A percentile compares a stretch with the other conserved stretches of the same genome.
These are phyloP conservation scores for Ophiostoma australiae DNA, from an alignment of 2,329 filamentous ascomycete genomes.

Conservation along the genomic window DNA sequence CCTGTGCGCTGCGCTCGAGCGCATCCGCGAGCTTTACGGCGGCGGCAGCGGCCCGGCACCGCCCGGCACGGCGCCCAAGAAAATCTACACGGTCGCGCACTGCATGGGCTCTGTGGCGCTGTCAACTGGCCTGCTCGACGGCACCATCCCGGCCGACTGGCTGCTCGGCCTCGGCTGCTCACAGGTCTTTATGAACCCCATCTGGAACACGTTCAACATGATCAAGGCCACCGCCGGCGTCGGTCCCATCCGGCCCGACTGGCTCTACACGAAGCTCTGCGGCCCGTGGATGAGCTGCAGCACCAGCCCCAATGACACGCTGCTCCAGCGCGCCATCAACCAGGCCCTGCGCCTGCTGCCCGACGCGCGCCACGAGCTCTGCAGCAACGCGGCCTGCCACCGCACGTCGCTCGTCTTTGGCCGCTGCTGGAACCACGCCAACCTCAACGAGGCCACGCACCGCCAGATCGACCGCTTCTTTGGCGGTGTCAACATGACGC, in stretches of 20 bases:
- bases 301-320: constrained; percentile 43
- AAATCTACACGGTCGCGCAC: constrained; percentile 56
- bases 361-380: constrained; percentile 50
- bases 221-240: constrained; percentile 45
- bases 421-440: constrained; percentile 59
- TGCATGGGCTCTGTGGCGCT: constrained; percentile 61
- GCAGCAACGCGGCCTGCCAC: constrained; percentile 58
- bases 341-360: constrained; percentile 56
- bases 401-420: constrained; percentile 57
- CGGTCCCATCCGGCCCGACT: constrained; percentile 46
- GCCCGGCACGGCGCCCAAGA: constrained; percentile 28
- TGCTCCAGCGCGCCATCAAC: constrained; percentile 49
- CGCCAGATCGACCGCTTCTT: constrained; percentile 57
- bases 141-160: constrained; percentile 54
- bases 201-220: constrained; percentile 53
- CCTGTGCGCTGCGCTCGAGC: constrained; percentile 50
- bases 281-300: constrained; percentile 54
- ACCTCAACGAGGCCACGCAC: constrained; percentile 63
- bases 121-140: constrained; percentile 55
- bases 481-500: constrained; percentile 57
- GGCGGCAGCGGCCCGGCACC: constrained; percentile 27
- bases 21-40: constrained; percentile 43
- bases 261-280: constrained; percentile 43
- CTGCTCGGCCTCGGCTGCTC: constrained; percentile 54
- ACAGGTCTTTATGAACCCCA: constrained; percentile 60